Evolutionary conservation across 352 stramenopile genomes (phyloP).

Genomic region (Pythium rhizo-oryzae): DNA sequence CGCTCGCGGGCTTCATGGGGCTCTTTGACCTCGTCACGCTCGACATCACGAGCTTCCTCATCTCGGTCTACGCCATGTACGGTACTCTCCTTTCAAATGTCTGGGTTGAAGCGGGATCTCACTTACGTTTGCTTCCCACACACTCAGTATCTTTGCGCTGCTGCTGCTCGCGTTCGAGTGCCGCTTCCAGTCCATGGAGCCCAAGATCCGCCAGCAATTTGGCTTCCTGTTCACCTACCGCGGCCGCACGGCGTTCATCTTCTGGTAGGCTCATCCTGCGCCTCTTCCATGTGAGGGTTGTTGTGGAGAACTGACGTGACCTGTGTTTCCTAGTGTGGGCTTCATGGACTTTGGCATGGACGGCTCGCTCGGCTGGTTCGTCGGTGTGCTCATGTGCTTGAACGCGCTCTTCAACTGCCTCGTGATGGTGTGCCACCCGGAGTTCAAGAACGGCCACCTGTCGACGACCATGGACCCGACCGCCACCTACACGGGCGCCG

Average conservation of each 20-base stretch:
- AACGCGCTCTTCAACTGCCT: slow-evolving; percentile 77
- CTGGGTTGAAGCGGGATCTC: not conserved
- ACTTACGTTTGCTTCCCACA: not conserved
- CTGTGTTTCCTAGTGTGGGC: slow-evolving; percentile 49
- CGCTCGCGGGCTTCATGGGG: slow-evolving; percentile 79
- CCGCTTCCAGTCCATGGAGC: slow-evolving; percentile 88
- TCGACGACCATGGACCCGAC: slow-evolving; percentile 81
- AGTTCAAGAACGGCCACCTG: slow-evolving; percentile 79
- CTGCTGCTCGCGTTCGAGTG: slow-evolving; percentile 86
- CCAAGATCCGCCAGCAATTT: slow-evolving; percentile 83
- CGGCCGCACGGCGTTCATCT: slow-evolving; percentile 83
- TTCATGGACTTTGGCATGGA: slow-evolving; percentile 91
- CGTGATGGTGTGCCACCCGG: slow-evolving; percentile 86
- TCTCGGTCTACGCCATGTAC: slow-evolving; percentile 88
- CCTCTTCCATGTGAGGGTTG: not conserved
- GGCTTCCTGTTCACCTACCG: slow-evolving; percentile 90
- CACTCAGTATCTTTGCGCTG: slow-evolving; percentile 80
- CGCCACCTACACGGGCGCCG: slow-evolving; percentile 58
- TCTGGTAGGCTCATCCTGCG: slow-evolving; percentile 43
- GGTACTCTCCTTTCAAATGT: not conserved
- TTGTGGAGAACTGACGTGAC: not conserved
- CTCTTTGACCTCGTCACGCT: slow-evolving; percentile 86
- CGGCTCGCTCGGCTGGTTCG: slow-evolving; percentile 64
- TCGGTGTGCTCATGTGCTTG: slow-evolving; percentile 77
- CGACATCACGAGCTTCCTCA: slow-evolving; percentile 88